phyloP scores from a whole-genome alignment of 805 yeast species.

The Kuraishia borneana region DNA sequence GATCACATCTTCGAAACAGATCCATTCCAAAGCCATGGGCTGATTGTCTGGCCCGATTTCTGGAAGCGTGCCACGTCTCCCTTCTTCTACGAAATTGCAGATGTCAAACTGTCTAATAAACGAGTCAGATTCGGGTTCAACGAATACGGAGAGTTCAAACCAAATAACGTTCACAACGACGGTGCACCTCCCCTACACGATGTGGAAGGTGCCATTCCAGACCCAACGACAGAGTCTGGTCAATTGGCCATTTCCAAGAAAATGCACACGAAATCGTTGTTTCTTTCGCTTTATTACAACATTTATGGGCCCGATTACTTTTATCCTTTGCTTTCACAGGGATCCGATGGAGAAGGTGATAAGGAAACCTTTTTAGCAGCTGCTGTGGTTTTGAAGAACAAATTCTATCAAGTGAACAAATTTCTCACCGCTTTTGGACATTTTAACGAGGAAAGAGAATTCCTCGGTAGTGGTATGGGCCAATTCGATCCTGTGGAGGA shows the following conservation, averaged over 20 bases:
- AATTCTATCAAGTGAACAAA: slow-evolving; percentile 50
- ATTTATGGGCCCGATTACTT: slow-evolving; percentile 45
- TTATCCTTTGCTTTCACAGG: slow-evolving; percentile 38
- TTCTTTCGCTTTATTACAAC: slow-evolving; percentile 50
- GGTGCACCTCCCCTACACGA: slow-evolving; percentile 40
- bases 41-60: slow-evolving; percentile 34
- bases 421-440: slow-evolving; percentile 40
- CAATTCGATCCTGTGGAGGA: slow-evolving; percentile 36
- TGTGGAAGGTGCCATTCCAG: slow-evolving; percentile 49
- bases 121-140: slow-evolving; percentile 24
- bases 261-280: slow-evolving; percentile 39
- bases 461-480: slow-evolving; percentile 36
- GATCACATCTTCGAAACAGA: slow-evolving; percentile 44
- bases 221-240: slow-evolving; percentile 56
- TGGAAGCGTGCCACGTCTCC: slow-evolving; percentile 46
- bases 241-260: slow-evolving; percentile 47
- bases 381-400: slow-evolving; percentile 43
- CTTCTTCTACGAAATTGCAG: slow-evolving; percentile 35
- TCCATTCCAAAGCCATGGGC: slow-evolving; percentile 42
- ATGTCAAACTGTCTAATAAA: slow-evolving; percentile 27
- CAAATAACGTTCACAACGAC: slow-evolving; percentile 8
- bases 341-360: slow-evolving; percentile 44
- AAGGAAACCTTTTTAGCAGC: slow-evolving; percentile 54
- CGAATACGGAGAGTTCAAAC: slow-evolving; percentile 22
- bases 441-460: slow-evolving; percentile 17